Evolutionary conservation across 1,284 basidiomycete species (phyloP), one percentile per base, ranked within the genome.

Genomic region (Cryptococcus deneoformans): DNA sequence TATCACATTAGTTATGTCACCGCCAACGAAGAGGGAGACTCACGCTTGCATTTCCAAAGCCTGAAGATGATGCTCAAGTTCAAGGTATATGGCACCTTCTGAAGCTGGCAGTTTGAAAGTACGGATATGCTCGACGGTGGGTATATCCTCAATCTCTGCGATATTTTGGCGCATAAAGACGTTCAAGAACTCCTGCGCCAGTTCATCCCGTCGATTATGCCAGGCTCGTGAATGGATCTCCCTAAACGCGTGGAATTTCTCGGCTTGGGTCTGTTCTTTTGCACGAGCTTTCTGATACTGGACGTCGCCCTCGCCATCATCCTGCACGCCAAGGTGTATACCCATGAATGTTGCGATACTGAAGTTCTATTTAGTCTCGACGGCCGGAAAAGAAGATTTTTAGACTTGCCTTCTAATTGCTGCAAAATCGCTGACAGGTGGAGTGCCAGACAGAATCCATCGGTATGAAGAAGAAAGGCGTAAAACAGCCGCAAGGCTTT

Each of bases 381-480:
- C 52, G 20, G 14, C 5, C 6, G 34, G 34, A 39, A 8, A 9
- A 6, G 9, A n/a, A 29, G 29, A 29, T 29, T 4, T 4, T 29
- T 4, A 29, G 29, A 53, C 72, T 60, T 48, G 75, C 76, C 88
- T 92, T 80, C 94, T 93, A 65, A 97, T 80, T 6, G 92, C 87
- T 3, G 86, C 86, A 73, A 97, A 97, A 76, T 94, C 90, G 60
- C 90, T 87, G 50, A 92, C 88, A 0, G 93, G 93, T 2, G 93
- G 94, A 16, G 93, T 97, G 40, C 94, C 93, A 0, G 93, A 97
- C n/a, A 97, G 82, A 3, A 97, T 90, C 93, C 93, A 97, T 55
- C 87, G 87, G 60, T 89, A 84, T 57, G 88, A 86, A 0, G 90
- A 87, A 29, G 86, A 84, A 29, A 95, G 77, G 43, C 83, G 84